Percentiles rank a stretch among this genome's conserved stretches.
phyloP scores from a whole-genome alignment of 1,139 yeast species.

The Taphrina deformans region DNA sequence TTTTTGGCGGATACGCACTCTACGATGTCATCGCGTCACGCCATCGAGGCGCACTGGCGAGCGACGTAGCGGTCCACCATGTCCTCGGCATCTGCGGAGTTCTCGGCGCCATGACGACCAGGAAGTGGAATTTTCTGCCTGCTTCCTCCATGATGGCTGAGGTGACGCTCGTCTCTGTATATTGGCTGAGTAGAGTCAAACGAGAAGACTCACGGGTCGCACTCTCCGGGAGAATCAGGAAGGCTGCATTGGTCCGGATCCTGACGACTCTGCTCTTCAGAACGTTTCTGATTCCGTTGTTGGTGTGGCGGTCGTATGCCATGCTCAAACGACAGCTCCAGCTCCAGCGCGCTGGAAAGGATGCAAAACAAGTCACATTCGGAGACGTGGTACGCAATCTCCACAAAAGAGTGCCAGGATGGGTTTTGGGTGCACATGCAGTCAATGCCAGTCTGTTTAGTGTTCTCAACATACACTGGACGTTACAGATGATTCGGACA shows the following conservation, averaged over 20 bases:
- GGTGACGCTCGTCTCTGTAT: not conserved
- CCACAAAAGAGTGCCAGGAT: not conserved
- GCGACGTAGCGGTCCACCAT: not conserved
- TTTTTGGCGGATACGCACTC: not conserved
- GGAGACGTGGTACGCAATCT: not conserved
- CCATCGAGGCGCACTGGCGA: not conserved
- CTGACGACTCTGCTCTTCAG: constrained; percentile 1
- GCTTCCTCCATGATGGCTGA: not conserved
- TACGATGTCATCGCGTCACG: not conserved
- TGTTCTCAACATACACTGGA: constrained; percentile 6
- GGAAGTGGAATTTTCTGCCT: not conserved
- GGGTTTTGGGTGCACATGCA: not conserved
- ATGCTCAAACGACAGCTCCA: constrained; percentile 1
- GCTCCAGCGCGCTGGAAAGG: not conserved
- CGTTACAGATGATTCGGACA: not conserved
- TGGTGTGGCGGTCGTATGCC: not conserved
- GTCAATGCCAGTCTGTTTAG: not conserved
- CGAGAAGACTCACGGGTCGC: not conserved
- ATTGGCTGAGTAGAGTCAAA: constrained; percentile 1
- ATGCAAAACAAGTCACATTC: not conserved
- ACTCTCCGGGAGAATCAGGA: not conserved
- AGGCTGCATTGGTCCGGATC: not conserved
- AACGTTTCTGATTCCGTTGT: not conserved
- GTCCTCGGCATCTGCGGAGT: not conserved
- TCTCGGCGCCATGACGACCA: not conserved